A percentile compares a stretch with the other conserved stretches of the same genome.
These are phyloP conservation scores for Psophocarpus tetragonolobus DNA, from an alignment of 306 rosid species.

Conservation along the genomic window DNA sequence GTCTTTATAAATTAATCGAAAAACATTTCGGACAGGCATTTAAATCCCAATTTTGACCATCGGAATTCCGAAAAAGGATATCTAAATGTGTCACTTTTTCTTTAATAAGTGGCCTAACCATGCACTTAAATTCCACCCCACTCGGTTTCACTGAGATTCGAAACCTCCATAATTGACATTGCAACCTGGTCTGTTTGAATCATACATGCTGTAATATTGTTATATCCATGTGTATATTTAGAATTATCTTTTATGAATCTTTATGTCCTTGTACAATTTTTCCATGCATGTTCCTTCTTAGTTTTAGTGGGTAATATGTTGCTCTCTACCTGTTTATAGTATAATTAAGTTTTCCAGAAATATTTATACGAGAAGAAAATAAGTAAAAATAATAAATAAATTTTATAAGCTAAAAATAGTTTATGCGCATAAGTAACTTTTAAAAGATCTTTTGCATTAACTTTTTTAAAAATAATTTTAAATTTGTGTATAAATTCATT, in stretches of 20 bases:
- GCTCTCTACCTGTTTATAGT: background rate
- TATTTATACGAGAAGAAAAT: no score
- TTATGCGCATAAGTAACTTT: no score
- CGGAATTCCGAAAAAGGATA: constrained; percentile 7
- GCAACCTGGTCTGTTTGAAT: constrained; percentile 14
- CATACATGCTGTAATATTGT: background rate
- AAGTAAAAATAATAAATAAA: no score
- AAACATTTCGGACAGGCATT: constrained; percentile 13
- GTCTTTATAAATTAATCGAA: background rate
- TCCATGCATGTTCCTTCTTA: background rate
- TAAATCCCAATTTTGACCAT: constrained; percentile 17
- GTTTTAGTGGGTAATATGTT: background rate
- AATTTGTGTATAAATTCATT: no score
- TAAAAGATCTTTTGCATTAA: no score
- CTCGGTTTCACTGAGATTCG: constrained; percentile 15
- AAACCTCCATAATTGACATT: constrained; percentile 1
- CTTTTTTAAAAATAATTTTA: no score
- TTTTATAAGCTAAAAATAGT: no score
- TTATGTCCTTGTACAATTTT: background rate
- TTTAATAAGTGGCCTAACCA: background rate
- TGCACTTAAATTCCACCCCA: background rate
- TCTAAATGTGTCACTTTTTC: background rate
- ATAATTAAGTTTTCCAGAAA: no score
- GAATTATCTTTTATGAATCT: background rate
- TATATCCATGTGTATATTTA: background rate